Evolutionary conservation across 345 rosid genomes (phyloP).

Genomic region (Clarkia xantiana): DNA sequence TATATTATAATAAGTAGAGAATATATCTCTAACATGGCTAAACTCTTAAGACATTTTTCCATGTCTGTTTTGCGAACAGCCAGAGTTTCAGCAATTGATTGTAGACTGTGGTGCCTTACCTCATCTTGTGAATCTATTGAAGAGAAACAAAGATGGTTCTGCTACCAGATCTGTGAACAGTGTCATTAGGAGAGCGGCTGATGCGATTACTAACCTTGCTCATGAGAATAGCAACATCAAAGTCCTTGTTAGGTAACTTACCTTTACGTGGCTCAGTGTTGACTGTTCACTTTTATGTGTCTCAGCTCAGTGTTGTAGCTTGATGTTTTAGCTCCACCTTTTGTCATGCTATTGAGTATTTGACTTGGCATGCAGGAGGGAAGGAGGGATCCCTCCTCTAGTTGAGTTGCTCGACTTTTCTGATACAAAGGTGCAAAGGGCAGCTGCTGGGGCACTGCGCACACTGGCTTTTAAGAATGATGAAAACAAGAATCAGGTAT

Average conservation of each 20-base stretch:
- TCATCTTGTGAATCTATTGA: slow-evolving; percentile 69
- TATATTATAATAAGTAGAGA: too few species aligned
- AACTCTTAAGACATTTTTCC: slow-evolving; percentile 10
- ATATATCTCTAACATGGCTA: too few species aligned
- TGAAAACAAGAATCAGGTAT: slow-evolving; percentile 85
- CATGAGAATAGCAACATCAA: slow-evolving; percentile 94
- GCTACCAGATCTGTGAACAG: slow-evolving; percentile 65
- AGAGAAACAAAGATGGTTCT: slow-evolving; percentile 49
- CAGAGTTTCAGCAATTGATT: slow-evolving; percentile 93
- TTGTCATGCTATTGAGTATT: background rate
- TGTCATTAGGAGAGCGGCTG: slow-evolving; percentile 92
- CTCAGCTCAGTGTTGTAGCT: slow-evolving; percentile 8
- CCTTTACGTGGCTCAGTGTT: slow-evolving; percentile 5
- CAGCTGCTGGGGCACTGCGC: slow-evolving; percentile 95
- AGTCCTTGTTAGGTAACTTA: slow-evolving; percentile 77
- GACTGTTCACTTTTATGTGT: slow-evolving; percentile 8
- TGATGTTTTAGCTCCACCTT: background rate
- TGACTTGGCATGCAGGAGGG: slow-evolving; percentile 39
- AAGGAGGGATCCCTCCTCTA: slow-evolving; percentile 94
- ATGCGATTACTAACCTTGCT: slow-evolving; percentile 97
- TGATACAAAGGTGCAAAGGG: slow-evolving; percentile 92
- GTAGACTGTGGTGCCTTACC: slow-evolving; percentile 85
- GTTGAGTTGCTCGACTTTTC: slow-evolving; percentile 84
- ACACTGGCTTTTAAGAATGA: slow-evolving; percentile 95
- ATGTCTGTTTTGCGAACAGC: slow-evolving; percentile 44